A percentile compares a stretch with the other conserved stretches of the same genome.
Evolutionary conservation across 2,329 filamentous ascomycete species (phyloP).

Genomic region (Pestalotiopsis sp.): DNA sequence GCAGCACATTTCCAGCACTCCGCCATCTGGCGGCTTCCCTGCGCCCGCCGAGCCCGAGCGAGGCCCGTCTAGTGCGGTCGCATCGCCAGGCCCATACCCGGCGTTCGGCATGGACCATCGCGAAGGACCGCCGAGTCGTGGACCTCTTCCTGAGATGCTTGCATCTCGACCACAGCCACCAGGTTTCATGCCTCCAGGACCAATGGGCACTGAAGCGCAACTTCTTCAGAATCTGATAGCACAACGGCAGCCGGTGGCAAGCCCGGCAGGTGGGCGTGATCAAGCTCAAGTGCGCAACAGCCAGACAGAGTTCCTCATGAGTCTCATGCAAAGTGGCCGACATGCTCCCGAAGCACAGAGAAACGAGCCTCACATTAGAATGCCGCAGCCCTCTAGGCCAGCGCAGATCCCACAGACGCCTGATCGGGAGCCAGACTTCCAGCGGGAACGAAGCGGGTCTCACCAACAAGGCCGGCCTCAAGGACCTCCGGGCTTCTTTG

Average conservation of each 20-base stretch:
- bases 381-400: conserved; percentile 54
- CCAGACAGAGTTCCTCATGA: conserved; percentile 84
- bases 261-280: conserved; percentile 24
- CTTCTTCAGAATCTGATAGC: conserved; percentile 63
- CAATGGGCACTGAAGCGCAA: conserved; percentile 55
- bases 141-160: conserved; percentile 54
- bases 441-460: conserved; percentile 38
- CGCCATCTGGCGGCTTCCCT: conserved; percentile 42
- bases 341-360: conserved; percentile 51
- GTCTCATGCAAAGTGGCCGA: conserved; percentile 70
- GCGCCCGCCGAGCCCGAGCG: conserved; percentile 30
- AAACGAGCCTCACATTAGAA: conserved; percentile 56
- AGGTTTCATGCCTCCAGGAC: conserved; percentile 43
- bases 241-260: conserved; percentile 52
- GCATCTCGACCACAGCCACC: conserved; percentile 51
- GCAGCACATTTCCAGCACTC: conserved; percentile 48
- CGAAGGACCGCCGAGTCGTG: conserved; percentile 45
- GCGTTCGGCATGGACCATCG: conserved; percentile 45
- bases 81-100: conserved; percentile 52
- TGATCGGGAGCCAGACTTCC: conserved; percentile 53
- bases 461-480: conserved; percentile 36
- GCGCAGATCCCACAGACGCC: conserved; percentile 48
- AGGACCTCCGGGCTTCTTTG: conserved; percentile 54
- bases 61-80: conserved; percentile 40
- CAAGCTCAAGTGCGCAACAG: conserved; percentile 52